A percentile compares a stretch with the other conserved stretches of the same genome.
Evolutionary conservation across 768 basidiomycete species (phyloP).

Genomic region (Boletus rubescentipes): DNA sequence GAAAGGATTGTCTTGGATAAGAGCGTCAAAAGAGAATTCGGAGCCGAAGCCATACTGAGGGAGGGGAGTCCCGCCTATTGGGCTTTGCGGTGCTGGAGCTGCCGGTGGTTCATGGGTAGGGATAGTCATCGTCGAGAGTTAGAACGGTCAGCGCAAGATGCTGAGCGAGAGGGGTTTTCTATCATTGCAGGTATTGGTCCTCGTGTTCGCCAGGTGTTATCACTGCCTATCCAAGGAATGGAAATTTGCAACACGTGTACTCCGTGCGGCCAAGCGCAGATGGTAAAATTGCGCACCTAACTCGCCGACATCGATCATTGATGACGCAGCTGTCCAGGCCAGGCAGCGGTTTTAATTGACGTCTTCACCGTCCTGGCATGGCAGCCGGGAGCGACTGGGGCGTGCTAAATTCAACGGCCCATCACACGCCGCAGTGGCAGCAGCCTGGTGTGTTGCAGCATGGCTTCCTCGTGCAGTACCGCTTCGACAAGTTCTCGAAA

Average conservation of each 20-base stretch:
- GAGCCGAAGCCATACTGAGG: constrained; percentile 75
- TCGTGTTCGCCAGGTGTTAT: constrained; percentile 35
- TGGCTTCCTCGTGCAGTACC: no score
- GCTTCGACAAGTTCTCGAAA: no score
- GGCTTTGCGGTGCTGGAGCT: constrained; percentile 20
- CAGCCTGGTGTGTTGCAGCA: no score
- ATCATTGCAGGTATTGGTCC: constrained; percentile 19
- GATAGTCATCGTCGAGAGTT: constrained; percentile 26
- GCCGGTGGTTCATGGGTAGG: constrained; percentile 16
- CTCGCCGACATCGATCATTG: background rate
- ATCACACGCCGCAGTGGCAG: no score
- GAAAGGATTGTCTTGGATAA: constrained; percentile 66
- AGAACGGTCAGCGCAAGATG: constrained; percentile 6
- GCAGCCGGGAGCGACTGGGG: no score
- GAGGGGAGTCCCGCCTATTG: constrained; percentile 33
- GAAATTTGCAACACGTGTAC: constrained; percentile 25
- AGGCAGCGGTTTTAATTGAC: background rate
- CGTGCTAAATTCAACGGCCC: no score
- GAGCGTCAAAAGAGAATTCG: constrained; percentile 58
- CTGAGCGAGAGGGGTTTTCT: constrained; percentile 25
- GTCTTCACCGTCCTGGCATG: background rate
- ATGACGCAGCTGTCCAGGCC: background rate
- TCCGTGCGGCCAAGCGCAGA: constrained; percentile 8
- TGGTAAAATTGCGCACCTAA: background rate
- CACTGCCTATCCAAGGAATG: constrained; percentile 27